Conservation (phyloP, 192 early-diverging fungal genomes). For the Pilaira anomala region DNA sequence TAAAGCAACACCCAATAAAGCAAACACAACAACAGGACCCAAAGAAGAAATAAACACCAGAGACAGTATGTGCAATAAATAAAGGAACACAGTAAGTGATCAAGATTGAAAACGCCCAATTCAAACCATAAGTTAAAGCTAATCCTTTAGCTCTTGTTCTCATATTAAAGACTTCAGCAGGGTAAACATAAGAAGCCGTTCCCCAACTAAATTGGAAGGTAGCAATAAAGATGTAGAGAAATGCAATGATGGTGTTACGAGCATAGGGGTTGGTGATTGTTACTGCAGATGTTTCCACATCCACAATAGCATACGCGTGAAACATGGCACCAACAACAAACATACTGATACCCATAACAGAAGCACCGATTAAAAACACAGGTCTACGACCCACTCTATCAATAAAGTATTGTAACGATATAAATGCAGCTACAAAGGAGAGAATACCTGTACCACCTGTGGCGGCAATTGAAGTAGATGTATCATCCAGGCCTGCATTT, state of each 20-base stretch:
- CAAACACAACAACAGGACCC: slow-evolving; percentile 34
- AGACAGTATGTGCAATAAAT: slow-evolving; percentile 36
- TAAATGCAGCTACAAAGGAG: slow-evolving; percentile 18
- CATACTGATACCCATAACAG: slow-evolving; percentile 62
- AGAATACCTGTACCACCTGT: slow-evolving; percentile 29
- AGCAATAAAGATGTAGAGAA: slow-evolving; percentile 36
- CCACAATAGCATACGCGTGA: slow-evolving; percentile 12
- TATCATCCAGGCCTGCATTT: slow-evolving; percentile 27
- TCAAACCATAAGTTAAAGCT: slow-evolving; percentile 31
- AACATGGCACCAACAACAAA: slow-evolving; percentile 56
- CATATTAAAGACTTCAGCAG: slow-evolving; percentile 35
- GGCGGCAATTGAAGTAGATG: slow-evolving; percentile 27
- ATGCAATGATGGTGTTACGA: slow-evolving; percentile 33
- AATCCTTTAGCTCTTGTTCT: slow-evolving; percentile 35
- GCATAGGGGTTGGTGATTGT: slow-evolving; percentile 13
- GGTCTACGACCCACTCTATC: slow-evolving; percentile 77
- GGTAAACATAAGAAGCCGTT: slow-evolving; percentile 29
- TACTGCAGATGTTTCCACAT: slow-evolving; percentile 15
- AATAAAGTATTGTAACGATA: slow-evolving; percentile 50
- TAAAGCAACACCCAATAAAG: slow-evolving; percentile 54
- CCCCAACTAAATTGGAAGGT: slow-evolving; percentile 36
- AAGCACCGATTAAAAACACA: slow-evolving; percentile 69
- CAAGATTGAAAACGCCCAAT: slow-evolving; percentile 37
- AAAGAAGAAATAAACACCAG: slow-evolving; percentile 38
- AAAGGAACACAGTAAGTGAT: slow-evolving; percentile 37